Evolutionary conservation across 1,139 yeast species (phyloP).

Genomic region (Magnusiomyces magnusii): DNA sequence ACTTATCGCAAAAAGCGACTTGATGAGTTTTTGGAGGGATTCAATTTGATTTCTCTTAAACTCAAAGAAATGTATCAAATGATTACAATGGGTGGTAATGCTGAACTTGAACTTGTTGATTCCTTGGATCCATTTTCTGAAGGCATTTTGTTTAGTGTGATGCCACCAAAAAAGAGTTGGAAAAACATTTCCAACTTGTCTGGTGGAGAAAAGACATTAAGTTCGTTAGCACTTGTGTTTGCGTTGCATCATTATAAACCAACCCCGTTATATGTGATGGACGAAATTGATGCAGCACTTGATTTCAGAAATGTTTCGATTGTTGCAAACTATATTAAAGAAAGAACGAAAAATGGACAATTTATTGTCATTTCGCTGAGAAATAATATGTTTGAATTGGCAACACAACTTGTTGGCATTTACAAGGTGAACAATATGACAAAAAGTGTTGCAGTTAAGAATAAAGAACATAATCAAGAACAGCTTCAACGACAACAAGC

Average conservation of each 20-base stretch:
- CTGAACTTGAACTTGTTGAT: conserved; percentile 92
- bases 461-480: conserved; percentile 39
- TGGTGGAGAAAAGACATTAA: conserved; percentile 96
- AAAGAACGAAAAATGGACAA: conserved; percentile 92
- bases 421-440: conserved; percentile 93
- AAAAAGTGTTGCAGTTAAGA: conserved; percentile 67
- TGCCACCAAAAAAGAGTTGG: conserved; percentile 99
- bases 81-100: conserved; percentile 99
- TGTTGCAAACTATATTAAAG: conserved; percentile 95
- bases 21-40: conserved; percentile 92
- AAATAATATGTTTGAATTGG: conserved; percentile 96
- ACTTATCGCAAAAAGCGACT: conserved; percentile 64
- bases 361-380: conserved; percentile 91
- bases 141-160: conserved; percentile 92
- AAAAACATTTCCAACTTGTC: conserved; percentile 88
- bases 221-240: conserved; percentile 92
- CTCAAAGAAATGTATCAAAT: conserved; percentile 96
- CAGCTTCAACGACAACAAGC: conserved; percentile 21
- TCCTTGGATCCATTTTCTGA: conserved; percentile 97
- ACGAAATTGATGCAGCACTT: conserved; percentile 97
- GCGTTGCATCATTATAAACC: conserved; percentile 96
- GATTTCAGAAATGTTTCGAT: conserved; percentile 96
- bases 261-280: conserved; percentile 97
- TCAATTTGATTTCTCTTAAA: conserved; percentile 75
- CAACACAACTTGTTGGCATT: conserved; percentile 90